These are phyloP conservation scores for Manihot esculenta DNA, from an alignment of 441 rosid genomes.

Conservation along the genomic window DNA sequence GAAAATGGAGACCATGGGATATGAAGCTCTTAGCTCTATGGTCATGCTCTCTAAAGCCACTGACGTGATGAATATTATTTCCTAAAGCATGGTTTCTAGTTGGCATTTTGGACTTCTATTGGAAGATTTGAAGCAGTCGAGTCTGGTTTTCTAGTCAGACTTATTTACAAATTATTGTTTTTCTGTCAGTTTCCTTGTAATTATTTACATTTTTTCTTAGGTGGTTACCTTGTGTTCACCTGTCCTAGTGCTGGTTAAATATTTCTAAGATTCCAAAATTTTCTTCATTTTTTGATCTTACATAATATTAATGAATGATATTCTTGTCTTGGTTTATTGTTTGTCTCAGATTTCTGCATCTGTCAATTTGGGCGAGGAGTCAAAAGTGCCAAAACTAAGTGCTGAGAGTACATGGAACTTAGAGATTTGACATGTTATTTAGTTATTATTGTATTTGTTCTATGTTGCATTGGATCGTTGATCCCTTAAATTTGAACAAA, in stretches of 20 bases:
- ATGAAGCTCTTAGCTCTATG: no score
- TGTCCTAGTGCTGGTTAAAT: slow-evolving; percentile 1
- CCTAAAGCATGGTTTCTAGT: not conserved
- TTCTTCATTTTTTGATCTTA: not conserved
- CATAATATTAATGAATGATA: not conserved
- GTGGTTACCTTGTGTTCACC: not conserved
- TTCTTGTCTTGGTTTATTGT: slow-evolving; percentile 9
- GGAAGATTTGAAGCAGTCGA: no score
- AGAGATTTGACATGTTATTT: slow-evolving; percentile 40
- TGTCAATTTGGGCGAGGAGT: slow-evolving; percentile 59
- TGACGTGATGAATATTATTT: not conserved
- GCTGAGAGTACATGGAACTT: slow-evolving; percentile 75
- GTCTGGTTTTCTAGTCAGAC: no score
- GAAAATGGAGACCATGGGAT: no score
- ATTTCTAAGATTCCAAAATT: not conserved
- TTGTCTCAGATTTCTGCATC: slow-evolving; percentile 54
- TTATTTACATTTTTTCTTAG: not conserved
- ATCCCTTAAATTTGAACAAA: no score
- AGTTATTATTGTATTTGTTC: slow-evolving; percentile 15
- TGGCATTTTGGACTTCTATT: not conserved
- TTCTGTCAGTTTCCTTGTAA: no score
- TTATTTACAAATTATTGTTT: no score
- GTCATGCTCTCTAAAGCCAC: not conserved
- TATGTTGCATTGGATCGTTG: not conserved
- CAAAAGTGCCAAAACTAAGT: slow-evolving; percentile 54